A percentile compares a stretch with the other conserved stretches of the same genome.
Evolutionary conservation across 2,329 filamentous ascomycete genomes (phyloP).

Genomic region (Xylariales sp.): DNA sequence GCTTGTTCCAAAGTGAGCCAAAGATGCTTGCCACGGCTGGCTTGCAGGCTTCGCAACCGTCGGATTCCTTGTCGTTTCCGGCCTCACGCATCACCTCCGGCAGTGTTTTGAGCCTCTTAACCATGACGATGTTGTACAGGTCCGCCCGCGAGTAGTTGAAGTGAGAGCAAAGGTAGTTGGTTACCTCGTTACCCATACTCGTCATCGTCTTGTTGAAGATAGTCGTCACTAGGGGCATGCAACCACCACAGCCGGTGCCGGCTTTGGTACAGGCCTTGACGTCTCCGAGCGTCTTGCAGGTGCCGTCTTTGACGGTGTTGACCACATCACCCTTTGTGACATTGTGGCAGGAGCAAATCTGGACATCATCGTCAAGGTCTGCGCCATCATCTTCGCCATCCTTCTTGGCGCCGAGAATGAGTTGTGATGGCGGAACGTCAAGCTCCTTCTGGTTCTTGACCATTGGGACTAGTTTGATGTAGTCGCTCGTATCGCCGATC

Average conservation of each 20-base stretch:
- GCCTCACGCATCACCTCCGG: slow-evolving; percentile 72
- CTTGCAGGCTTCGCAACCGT: slow-evolving; percentile 85
- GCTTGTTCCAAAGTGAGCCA: slow-evolving; percentile 76
- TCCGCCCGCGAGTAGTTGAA: slow-evolving; percentile 81
- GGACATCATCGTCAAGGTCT: slow-evolving; percentile 78
- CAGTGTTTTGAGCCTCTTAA: slow-evolving; percentile 71
- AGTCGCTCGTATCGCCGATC: slow-evolving; percentile 89
- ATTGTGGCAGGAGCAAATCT: slow-evolving; percentile 92
- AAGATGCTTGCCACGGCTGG: slow-evolving; percentile 78
- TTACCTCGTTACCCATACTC: slow-evolving; percentile 79
- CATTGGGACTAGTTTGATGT: slow-evolving; percentile 82
- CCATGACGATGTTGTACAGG: slow-evolving; percentile 83
- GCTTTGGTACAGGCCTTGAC: slow-evolving; percentile 90
- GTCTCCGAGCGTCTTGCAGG: slow-evolving; percentile 75
- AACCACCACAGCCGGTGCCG: slow-evolving; percentile 85
- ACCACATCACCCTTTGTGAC: slow-evolving; percentile 81
- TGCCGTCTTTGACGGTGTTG: slow-evolving; percentile 67
- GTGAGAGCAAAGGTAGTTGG: slow-evolving; percentile 80
- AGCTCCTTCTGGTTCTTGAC: slow-evolving; percentile 79
- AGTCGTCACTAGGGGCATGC: slow-evolving; percentile 79
- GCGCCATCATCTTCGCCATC: slow-evolving; percentile 69
- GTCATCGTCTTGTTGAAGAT: slow-evolving; percentile 90
- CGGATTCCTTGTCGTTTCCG: slow-evolving; percentile 65
- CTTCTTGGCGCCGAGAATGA: slow-evolving; percentile 75
- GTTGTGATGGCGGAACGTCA: slow-evolving; percentile 72